A percentile compares a stretch with the other conserved stretches of the same genome.
phyloP scores from a whole-genome alignment of 2,329 filamentous ascomycete species.

The Fusarium sp. region DNA sequence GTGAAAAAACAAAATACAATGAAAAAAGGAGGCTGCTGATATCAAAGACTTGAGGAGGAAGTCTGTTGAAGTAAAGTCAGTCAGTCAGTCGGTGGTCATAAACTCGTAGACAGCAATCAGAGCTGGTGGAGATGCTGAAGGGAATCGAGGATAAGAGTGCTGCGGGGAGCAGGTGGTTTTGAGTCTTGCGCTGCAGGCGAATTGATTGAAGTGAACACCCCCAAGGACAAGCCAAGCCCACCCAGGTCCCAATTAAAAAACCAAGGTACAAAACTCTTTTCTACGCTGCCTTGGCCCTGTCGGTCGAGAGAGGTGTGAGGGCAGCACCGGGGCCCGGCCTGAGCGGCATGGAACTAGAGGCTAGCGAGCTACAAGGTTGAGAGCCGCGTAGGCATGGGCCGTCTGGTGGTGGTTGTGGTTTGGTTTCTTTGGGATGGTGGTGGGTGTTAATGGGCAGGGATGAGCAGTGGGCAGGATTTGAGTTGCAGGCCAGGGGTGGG shows the following conservation, averaged over 20 bases:
- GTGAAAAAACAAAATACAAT: conserved; percentile 9
- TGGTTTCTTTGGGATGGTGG: conserved; percentile 12
- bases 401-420: conserved; percentile 30
- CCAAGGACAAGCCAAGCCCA: neutral
- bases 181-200: conserved; percentile 21
- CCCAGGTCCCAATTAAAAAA: conserved; percentile 23
- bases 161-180: conserved; percentile 45
- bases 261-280: conserved; percentile 26
- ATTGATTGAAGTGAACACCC: neutral
- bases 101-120: conserved; percentile 40
- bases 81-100: conserved; percentile 38
- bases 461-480: conserved; percentile 34
- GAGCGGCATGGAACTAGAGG: conserved; percentile 42
- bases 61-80: conserved; percentile 18
- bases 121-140: conserved; percentile 39
- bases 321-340: conserved; percentile 40
- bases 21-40: conserved; percentile 37
- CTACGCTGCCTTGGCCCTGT: conserved; percentile 19
- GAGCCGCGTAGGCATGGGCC: conserved; percentile 46
- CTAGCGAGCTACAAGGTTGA: conserved; percentile 41
- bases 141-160: conserved; percentile 26
- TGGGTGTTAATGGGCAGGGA: conserved; percentile 38
- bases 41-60: conserved; percentile 17
- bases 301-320: conserved; percentile 23
- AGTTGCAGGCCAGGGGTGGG: conserved; percentile 32